Base-by-base conservation (phyloP, 1,284 basidiomycete genomes). In the Ceratobasidium sp. region DNA sequence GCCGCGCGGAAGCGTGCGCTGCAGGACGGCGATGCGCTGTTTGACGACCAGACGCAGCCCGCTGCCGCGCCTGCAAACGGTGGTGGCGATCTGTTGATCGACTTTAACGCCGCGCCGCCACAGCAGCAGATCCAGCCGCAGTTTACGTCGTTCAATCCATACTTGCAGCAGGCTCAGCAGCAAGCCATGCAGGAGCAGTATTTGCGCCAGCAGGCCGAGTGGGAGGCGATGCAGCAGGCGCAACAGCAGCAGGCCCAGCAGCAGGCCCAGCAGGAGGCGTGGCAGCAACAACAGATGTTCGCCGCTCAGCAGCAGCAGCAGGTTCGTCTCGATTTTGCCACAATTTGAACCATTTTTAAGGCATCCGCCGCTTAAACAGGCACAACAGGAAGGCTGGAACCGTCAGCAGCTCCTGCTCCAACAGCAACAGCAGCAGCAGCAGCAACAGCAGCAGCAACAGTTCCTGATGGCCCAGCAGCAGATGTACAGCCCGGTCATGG, bases 101-200 rank as follows among this genome's bases (percentile, higher is more conserved):
- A 74, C 16, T 62, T 61, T 22, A 74, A 71, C 62, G 49, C 76
- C 43, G 54, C 74, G 43, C 62, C 56, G 24, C 1, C 74, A 82
- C 84, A 84, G 74, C 81, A 81, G 66, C 80, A 79, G 51, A 79
- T 90, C 72, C 88, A 87, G 77, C 88, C 89, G 0, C 90, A 93
- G 79, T 93, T 89, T 79, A 98, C 96, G 74, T 95, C 95, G 78
- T 97, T 98, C 88, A 98, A 97, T 77, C 97, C 97, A 0, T 99
- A 98, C 80, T 92, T 98, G 77, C 95, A 98, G 83, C 92, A 97
- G 78, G 90, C 95, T 64, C 94, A 98, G 79, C 91, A 93, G 77
- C 89, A 91, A 64, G 74, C 69, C 16, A 68, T 73, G 76, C 74
- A 77, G 54, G 76, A 74, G 59, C 77, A 80, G 74, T 76, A 66